These are phyloP conservation scores for Syzygium grande DNA, from an alignment of 345 rosid species.

Conservation along the genomic window DNA sequence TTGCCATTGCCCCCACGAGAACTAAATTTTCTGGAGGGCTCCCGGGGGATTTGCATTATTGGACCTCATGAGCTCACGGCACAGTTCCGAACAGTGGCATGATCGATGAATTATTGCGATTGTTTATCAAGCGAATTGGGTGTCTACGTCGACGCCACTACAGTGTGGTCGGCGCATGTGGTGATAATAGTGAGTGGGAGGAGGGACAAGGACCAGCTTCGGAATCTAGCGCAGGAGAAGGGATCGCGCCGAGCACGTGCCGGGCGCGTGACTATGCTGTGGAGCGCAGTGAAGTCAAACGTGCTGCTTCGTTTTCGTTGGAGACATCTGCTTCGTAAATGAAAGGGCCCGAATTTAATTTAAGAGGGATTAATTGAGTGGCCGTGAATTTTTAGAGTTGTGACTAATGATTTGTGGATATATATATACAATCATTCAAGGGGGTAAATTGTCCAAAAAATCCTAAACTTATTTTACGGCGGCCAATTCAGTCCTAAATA, in stretches of 20 bases:
- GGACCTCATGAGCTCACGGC: not conserved
- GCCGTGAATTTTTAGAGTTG: no score
- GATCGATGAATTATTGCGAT: not conserved
- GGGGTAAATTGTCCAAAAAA: no score
- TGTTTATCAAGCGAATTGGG: not conserved
- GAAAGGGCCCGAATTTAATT: no score
- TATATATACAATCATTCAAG: no score
- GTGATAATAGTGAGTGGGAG: not conserved
- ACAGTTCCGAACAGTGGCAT: not conserved
- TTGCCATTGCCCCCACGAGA: not conserved
- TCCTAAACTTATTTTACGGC: no score
- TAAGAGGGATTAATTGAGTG: no score
- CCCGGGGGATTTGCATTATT: not conserved
- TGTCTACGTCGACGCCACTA: not conserved
- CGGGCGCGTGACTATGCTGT: no score
- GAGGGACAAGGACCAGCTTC: not conserved
- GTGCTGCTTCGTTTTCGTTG: no score
- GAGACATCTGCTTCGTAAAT: no score
- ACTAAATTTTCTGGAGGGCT: not conserved
- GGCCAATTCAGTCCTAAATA: no score
- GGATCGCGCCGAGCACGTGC: not conserved
- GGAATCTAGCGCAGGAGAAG: not conserved
- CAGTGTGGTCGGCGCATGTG: not conserved
- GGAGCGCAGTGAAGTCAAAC: no score
- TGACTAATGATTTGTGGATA: not conserved